Base-by-base conservation (phyloP, 2,329 filamentous ascomycete genomes). In the Calonectria ilicicola region DNA sequence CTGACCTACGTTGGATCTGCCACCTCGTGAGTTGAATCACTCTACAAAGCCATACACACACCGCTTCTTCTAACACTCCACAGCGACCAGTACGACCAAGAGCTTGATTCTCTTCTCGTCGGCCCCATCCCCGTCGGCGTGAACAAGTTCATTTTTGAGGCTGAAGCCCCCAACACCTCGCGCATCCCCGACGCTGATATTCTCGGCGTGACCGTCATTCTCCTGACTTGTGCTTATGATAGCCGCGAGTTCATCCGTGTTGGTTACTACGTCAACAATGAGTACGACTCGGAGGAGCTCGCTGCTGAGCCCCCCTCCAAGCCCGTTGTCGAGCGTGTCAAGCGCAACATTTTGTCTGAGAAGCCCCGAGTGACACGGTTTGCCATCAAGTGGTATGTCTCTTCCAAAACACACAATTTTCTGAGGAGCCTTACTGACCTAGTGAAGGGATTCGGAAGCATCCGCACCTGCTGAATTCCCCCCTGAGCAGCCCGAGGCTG, bases 221-320 rank as follows among this genome's bases (percentile, higher is more conserved):
- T 99, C 69, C 91, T 99, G 77, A 98, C 95, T 70, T 98, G 97
- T 86, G 94, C 95, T 84, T 99, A 99, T 86, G 97, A 99, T 81
- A 94, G 94, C 67, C 92, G 97, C 81, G 97, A 99, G 85, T 99
- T 99, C 81, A 95, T 99, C 46, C 95, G 97, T 77, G 96, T 99
- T 49, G 97, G 97, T 74, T 99, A 99, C 90, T 99, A 99, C 80
- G 97, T 99, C 81, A 99, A 98, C 89, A 99, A 99, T 81, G 97
- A 99, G 85, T 99, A 99, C 84, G 95, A 98, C 79, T 94, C 94
- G 29, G 95, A 97, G 80, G 95, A 98, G 83, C 90, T 99, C 75
- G 93, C 92, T 79, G 92, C 93, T 60, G 96, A 98, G 80, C 97
- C 97, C 12, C 97, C 97, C 8, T 90, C 95, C 70, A 98, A 98